Evolutionary conservation across 768 basidiomycete species (phyloP).

Genomic region (Mrakia frigida): DNA sequence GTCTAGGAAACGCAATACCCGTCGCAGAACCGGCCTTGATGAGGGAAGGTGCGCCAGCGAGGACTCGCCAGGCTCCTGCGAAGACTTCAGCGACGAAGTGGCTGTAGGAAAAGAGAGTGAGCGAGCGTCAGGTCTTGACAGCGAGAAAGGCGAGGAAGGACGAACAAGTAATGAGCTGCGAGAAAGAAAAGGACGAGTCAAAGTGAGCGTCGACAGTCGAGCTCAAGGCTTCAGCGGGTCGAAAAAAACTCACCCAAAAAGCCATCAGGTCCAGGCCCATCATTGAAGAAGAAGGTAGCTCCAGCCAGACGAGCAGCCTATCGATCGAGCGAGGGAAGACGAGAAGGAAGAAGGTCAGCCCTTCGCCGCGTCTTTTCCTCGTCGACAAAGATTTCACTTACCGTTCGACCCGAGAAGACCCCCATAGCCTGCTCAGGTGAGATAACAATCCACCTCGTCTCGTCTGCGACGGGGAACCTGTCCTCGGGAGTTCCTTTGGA

Average conservation of each 20-base stretch:
- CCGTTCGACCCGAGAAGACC: not conserved
- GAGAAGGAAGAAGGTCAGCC: too few relatives aligned
- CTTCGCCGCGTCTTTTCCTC: not conserved
- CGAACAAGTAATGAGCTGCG: conserved; percentile 31
- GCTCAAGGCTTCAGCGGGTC: not conserved
- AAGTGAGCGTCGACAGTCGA: not conserved
- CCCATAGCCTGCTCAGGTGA: conserved; percentile 18
- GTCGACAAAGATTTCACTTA: not conserved
- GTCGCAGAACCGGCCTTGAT: conserved; percentile 15
- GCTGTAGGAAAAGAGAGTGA: conserved; percentile 10
- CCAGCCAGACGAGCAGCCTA: conserved; percentile 27
- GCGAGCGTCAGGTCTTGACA: not conserved
- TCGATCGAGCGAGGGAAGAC: not conserved
- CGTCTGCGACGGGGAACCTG: conserved; percentile 31
- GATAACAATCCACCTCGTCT: conserved; percentile 27
- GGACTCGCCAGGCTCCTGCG: conserved; percentile 28
- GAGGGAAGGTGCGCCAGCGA: conserved; percentile 9
- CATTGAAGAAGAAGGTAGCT: conserved; percentile 30
- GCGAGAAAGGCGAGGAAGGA: not conserved
- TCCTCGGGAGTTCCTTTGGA: conserved; percentile 21
- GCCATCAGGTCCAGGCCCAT: conserved; percentile 31
- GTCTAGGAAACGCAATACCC: conserved; percentile 29
- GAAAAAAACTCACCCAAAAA: conserved; percentile 19
- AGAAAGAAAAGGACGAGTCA: not conserved
- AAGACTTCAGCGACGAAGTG: conserved; percentile 31